Percentiles rank a stretch among this genome's conserved stretches.
phyloP scores from a whole-genome alignment of 257 asterid species.

The Solanum rostratum region DNA sequence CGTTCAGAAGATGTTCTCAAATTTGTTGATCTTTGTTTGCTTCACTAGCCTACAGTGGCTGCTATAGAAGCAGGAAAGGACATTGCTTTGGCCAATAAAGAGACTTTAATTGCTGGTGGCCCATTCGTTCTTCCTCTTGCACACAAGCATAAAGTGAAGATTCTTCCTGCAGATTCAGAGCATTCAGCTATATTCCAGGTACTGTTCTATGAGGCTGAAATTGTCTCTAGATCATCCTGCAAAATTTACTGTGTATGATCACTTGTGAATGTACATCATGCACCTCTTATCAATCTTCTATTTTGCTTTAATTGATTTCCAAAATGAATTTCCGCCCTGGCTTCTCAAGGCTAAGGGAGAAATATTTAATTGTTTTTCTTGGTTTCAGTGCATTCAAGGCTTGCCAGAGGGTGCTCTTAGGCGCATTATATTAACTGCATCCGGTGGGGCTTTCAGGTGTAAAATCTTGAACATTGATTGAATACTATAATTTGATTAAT shows the following conservation, averaged over 20 bases:
- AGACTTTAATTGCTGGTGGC: conserved; percentile 95
- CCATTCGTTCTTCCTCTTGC: conserved; percentile 99
- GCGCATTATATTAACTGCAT: conserved; percentile 91
- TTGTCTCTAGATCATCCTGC: background rate
- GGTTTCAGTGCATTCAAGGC: conserved; percentile 90
- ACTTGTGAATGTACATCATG: background rate
- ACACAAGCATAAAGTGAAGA: conserved; percentile 85
- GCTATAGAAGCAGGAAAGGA: conserved; percentile 98
- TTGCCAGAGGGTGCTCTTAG: conserved; percentile 94
- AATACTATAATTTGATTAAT: no score
- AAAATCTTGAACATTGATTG: background rate
- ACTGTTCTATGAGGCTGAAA: background rate
- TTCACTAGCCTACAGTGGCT: conserved; percentile 82
- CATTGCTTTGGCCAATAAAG: conserved; percentile 96
- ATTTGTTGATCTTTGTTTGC: background rate
- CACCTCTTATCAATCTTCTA: background rate
- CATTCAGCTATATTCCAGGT: conserved; percentile 99
- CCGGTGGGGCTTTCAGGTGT: conserved; percentile 96
- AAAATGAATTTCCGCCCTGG: background rate
- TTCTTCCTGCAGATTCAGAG: conserved; percentile 98
- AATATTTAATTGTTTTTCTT: conserved; percentile 3
- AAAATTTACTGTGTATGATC: background rate
- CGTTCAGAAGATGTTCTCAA: background rate
- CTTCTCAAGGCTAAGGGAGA: background rate
- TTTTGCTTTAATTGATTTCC: background rate